These are phyloP conservation scores for Auriscalpium microsporum DNA, from an alignment of 768 basidiomycete species.

Conservation along the genomic window DNA sequence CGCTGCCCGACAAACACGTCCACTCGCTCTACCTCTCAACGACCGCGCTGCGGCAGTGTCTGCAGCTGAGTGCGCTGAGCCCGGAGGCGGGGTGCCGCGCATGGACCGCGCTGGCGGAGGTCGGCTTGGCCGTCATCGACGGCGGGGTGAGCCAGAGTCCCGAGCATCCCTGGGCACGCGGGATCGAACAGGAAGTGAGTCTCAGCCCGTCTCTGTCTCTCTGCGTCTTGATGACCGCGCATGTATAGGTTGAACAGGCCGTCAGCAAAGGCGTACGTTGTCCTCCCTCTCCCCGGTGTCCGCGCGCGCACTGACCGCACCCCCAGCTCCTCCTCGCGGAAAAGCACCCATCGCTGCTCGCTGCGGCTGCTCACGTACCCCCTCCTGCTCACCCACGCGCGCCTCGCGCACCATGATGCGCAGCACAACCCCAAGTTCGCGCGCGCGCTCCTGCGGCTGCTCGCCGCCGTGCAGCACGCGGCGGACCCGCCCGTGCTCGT, in stretches of 20 bases:
- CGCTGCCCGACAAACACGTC: slow-evolving; percentile 47
- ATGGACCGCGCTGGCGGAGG: slow-evolving; percentile 63
- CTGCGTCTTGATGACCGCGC: not conserved
- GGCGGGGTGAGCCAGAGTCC: slow-evolving; percentile 33
- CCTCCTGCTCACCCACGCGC: slow-evolving; percentile 54
- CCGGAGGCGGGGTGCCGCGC: slow-evolving; percentile 59
- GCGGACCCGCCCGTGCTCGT: slow-evolving; percentile 42
- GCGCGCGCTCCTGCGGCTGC: slow-evolving; percentile 46
- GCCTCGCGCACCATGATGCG: slow-evolving; percentile 40
- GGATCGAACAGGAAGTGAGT: slow-evolving; percentile 47
- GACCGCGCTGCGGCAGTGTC: slow-evolving; percentile 47
- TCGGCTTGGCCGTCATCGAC: slow-evolving; percentile 49
- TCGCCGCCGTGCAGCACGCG: slow-evolving; percentile 35
- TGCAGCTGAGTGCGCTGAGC: slow-evolving; percentile 40
- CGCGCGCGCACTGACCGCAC: not conserved
- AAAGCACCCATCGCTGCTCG: slow-evolving; percentile 65
- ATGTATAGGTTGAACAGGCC: slow-evolving; percentile 47
- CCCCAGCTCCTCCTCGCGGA: slow-evolving; percentile 45
- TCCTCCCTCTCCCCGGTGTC: not conserved
- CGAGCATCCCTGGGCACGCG: slow-evolving; percentile 37
- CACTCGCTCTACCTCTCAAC: slow-evolving; percentile 50
- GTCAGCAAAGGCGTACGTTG: slow-evolving; percentile 59
- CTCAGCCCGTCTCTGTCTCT: not conserved
- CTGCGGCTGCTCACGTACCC: slow-evolving; percentile 52
- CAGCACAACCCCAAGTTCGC: slow-evolving; percentile 53